These are phyloP conservation scores for Scenedesmus sp. DNA, from an alignment of 163 green algal genomes.

Conservation along the genomic window DNA sequence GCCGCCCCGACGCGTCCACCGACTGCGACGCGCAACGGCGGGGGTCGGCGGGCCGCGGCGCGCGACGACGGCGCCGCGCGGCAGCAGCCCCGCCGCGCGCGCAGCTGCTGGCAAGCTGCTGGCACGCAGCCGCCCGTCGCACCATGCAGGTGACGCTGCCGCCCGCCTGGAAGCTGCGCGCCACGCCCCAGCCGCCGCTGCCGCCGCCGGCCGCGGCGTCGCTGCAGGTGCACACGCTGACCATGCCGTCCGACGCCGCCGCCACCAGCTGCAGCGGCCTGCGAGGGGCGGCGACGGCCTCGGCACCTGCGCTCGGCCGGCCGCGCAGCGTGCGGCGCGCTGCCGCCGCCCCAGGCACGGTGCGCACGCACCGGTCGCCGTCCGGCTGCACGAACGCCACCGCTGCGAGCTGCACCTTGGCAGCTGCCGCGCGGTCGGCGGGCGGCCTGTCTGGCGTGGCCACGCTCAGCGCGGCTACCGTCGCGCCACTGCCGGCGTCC, in stretches of 20 bases:
- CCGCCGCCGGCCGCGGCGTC: background rate
- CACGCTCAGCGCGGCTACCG: background rate
- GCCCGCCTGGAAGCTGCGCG: conserved; percentile 17
- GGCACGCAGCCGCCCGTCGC: background rate
- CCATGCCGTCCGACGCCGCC: conserved; percentile 23
- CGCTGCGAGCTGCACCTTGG: conserved; percentile 18
- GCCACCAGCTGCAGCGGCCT: conserved; percentile 34
- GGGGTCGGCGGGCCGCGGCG: too few species aligned
- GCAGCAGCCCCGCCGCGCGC: background rate
- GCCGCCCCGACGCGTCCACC: background rate
- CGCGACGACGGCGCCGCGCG: background rate
- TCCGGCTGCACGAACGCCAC: conserved; percentile 10
- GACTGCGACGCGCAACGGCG: too few species aligned
- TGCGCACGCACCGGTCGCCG: background rate
- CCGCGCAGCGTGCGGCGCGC: too few species aligned
- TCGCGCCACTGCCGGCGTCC: conserved; percentile 4
- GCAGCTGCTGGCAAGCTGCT: background rate
- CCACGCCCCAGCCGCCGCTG: conserved; percentile 3
- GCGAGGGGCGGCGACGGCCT: background rate
- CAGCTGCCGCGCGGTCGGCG: background rate
- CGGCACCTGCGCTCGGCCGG: too few species aligned
- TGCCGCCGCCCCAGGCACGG: background rate
- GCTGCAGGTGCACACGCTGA: conserved; percentile 35
- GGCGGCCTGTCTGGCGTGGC: too few species aligned
- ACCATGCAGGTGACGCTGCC: conserved; percentile 29